Percentiles rank a stretch among this genome's conserved stretches.
Conservation (phyloP, 2,329 filamentous ascomycete species). For the Colletotrichum somersetense region DNA sequence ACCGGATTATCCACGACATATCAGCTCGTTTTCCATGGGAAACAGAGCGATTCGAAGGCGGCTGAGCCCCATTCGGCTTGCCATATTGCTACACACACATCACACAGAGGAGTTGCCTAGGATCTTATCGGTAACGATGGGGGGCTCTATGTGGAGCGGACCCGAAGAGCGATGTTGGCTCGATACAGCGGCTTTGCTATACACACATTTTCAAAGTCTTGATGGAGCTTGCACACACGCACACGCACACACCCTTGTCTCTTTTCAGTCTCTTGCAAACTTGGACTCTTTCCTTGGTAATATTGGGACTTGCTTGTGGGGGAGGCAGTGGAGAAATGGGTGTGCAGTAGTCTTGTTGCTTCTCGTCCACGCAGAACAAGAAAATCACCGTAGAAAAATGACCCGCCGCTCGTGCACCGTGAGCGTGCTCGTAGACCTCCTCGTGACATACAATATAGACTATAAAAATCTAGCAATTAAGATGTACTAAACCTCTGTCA, state of each 20-base stretch:
- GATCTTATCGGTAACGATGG: slow-evolving; percentile 31
- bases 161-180: slow-evolving; percentile 26
- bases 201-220: slow-evolving; percentile 28
- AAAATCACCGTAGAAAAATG: slow-evolving; percentile 23
- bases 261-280: slow-evolving; percentile 17
- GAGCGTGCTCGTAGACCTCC: slow-evolving; percentile 31
- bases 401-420: slow-evolving; percentile 25
- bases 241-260: slow-evolving; percentile 10
- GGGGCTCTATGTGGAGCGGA: slow-evolving; percentile 28
- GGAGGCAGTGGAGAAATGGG: slow-evolving; percentile 8
- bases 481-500: slow-evolving; percentile 25
- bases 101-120: slow-evolving; percentile 14
- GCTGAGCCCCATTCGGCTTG: slow-evolving; percentile 13
- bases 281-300: slow-evolving; percentile 6
- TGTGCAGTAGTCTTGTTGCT: slow-evolving; percentile 22
- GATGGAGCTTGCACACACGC: slow-evolving; percentile 19
- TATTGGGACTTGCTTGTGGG: slow-evolving; percentile 4
- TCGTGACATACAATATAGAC: slow-evolving; percentile 30
- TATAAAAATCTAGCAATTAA: slow-evolving; percentile 38
- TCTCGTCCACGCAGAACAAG: slow-evolving; percentile 27
- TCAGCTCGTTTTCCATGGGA: slow-evolving; percentile 28
- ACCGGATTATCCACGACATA: slow-evolving; percentile 28
- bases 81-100: slow-evolving; percentile 33
- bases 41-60: slow-evolving; percentile 19
- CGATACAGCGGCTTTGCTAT: slow-evolving; percentile 38